Base-by-base conservation (phyloP, 768 basidiomycete genomes). In the Podaxis carcinomalis region DNA sequence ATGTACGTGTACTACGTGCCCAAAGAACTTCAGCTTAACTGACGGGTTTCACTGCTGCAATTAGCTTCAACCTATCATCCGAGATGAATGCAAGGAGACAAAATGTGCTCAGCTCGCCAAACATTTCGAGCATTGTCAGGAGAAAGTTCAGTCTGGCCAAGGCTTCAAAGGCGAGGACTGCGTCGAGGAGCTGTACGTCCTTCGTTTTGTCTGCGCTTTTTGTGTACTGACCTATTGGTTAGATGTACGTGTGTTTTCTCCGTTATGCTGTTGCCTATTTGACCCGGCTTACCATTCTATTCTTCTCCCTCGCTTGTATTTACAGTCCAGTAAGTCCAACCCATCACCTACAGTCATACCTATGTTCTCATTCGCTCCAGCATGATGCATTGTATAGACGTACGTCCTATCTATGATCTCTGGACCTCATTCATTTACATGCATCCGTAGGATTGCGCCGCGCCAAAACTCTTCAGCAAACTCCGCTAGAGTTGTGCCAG, bases 381-480 rank as follows among this genome's bases (percentile, higher is more conserved):
- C 76, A 83, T 93, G 87, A 95, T 95, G 92, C 94, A 95, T 78
- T 95, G 92, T 69, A 90, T 88, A 57, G 92, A 95, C 66, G 92
- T 93, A 77, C 60, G 89, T 79, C 46, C 4, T 19, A 10, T 28
- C 13, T 7, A 36, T n/a, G 35, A 5, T 56, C 13, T 16, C 32
- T 27, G 11, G 3, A 27, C 14, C 16, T 23, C 1, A 23, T 14
- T 51, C 40, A 25, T 7, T 53, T 66, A 90, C 90, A 75, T 58
- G 86, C 77, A 44, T 14, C 57, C 40, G 10, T 62, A 82, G 78
- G 77, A 78, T 42, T 79, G 75, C 60, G 83, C 85, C 63, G 92
- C 86, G 59, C 91, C 93, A 68, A 92, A 88, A 75, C 77, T 96
- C 51, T 95, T 93, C 78, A 72, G 83, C 72, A 90, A 92, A 77